Conservation (phyloP, 1,284 basidiomycete species). For the Inonotus hispidus region DNA sequence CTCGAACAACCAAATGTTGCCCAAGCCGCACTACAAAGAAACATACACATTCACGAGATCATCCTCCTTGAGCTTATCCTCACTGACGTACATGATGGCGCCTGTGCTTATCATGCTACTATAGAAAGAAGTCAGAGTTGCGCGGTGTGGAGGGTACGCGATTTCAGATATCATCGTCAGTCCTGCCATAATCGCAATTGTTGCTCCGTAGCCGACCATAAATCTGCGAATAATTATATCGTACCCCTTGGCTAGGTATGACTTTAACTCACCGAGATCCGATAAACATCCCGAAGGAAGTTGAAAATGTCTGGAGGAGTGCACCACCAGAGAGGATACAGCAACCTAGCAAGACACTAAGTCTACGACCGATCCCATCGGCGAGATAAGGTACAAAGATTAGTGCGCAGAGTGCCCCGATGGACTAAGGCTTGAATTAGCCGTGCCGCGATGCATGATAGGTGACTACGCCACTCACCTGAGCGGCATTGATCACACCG, state of each 20-base stretch:
- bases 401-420: constrained; percentile 58
- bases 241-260: neutral
- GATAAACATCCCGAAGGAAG: constrained; percentile 77
- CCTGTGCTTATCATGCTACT: constrained; percentile 78
- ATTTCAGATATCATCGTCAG: constrained; percentile 69
- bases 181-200: constrained; percentile 60
- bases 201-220: constrained; percentile 74
- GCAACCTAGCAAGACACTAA: constrained; percentile 53
- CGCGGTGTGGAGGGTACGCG: constrained; percentile 72
- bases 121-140: constrained; percentile 63
- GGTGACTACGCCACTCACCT: constrained; percentile 31
- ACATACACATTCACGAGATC: constrained; percentile 8
- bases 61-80: constrained; percentile 11
- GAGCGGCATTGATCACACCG: constrained; percentile 25
- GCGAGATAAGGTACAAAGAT: constrained; percentile 67
- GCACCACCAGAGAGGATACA: constrained; percentile 58
- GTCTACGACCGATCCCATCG: constrained; percentile 60
- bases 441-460: no score
- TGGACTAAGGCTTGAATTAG: constrained; percentile 22
- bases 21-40: constrained; percentile 57
- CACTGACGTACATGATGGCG: constrained; percentile 52
- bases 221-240: constrained; percentile 35
- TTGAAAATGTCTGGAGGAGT: constrained; percentile 64
- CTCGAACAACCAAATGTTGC: constrained; percentile 67
- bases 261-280: constrained; percentile 49